Evolutionary conservation across 345 rosid species (phyloP).

Genomic region (Citrus mangshanensis): DNA sequence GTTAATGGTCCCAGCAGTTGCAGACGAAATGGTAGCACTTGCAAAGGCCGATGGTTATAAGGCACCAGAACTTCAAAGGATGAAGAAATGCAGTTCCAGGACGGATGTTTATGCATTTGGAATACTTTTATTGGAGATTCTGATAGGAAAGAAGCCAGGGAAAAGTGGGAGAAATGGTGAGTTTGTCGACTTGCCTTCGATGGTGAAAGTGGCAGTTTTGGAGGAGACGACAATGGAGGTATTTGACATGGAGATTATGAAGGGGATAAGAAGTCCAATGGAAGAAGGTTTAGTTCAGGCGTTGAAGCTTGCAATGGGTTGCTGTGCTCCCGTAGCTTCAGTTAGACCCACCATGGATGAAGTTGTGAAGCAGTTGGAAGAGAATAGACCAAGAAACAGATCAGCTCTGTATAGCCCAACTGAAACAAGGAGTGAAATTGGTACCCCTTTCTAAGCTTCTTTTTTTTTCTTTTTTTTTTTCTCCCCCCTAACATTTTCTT

Average conservation of each 20-base stretch:
- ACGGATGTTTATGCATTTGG: conserved; percentile 96
- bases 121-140: conserved; percentile 78
- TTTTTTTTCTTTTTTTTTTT: conserved; percentile 9
- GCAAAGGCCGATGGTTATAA: conserved; percentile 88
- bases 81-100: conserved; percentile 92
- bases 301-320: conserved; percentile 97
- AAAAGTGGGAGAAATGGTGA: conserved; percentile 61
- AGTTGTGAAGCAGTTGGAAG: conserved; percentile 93
- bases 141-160: conserved; percentile 92
- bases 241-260: conserved; percentile 78
- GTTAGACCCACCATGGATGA: conserved; percentile 97
- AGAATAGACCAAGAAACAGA: conserved; percentile 92
- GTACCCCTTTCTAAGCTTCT: conserved; percentile 64
- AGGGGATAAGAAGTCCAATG: conserved; percentile 90
- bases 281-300: conserved; percentile 97
- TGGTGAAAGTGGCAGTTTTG: conserved; percentile 88
- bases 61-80: conserved; percentile 94
- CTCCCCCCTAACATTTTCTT: not conserved
- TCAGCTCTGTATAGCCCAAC: conserved; percentile 93
- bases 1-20: conserved; percentile 86
- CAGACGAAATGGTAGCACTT: conserved; percentile 85
- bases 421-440: conserved; percentile 81
- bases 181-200: conserved; percentile 75
- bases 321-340: conserved; percentile 90
- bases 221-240: conserved; percentile 98